Base-by-base conservation (phyloP, 2,329 filamentous ascomycete genomes). In the Diaporthe nobilis region DNA sequence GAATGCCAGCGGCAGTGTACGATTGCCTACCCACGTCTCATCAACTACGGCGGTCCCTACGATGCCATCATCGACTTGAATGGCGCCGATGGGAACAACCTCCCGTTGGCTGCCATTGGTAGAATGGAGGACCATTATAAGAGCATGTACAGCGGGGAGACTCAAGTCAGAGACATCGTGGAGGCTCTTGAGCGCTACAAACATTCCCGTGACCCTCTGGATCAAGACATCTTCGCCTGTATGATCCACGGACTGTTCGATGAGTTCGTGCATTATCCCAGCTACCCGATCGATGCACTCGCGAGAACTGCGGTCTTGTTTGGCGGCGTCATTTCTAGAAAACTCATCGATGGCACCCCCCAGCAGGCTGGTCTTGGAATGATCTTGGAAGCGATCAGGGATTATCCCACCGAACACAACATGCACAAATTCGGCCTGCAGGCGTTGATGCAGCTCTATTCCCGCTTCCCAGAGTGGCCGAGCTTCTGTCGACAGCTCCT, bases 361-460 rank as follows among this genome's bases (percentile, higher is more conserved):
- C 91, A 98, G 47, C 95, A 98, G 82, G 95, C 98, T 74, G 97
- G 95, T n/a, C 88, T 98, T 22, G 95, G 94, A 22, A 98, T 99
- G 95, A 98, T 99, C 78, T 88, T 98, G n/a, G 96, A 99, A 83
- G 95, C 97, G 17, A 95, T 99, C 34, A 91, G 95, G 78, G 95
- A 98, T 78, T 95, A 97, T 80, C 87, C 90, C 44, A 92, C 94
- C 0, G 94, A 97, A 44, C 92, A 96, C 77, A 92, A 95, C 1
- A 98, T 99, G 97, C 98, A 97, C 87, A 98, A 98, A 81, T 99
- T 99, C 82, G 97, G 97, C 15, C 89, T 99, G 17, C 97, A 99
- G 83, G 97, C 97, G 22, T 90, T 99, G 76, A 93, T 98, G 82
- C 95, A 98, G 83, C 90, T 98, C 72, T 92, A 95, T 73, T 89